Conservation (phyloP, 176 grass and related monocot species). For the Zizania latifolia region DNA sequence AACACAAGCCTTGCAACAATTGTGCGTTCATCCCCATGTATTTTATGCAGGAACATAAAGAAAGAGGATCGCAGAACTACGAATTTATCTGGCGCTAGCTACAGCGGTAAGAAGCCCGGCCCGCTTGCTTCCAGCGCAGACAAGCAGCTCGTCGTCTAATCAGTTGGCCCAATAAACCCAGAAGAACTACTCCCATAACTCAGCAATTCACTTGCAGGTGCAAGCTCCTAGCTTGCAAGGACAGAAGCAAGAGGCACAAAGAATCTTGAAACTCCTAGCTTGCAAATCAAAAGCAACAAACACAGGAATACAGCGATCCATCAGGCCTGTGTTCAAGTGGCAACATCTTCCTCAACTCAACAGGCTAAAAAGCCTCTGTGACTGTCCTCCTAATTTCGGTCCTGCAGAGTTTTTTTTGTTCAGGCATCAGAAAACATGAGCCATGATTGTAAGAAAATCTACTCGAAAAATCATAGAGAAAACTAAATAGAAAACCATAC, state of each 20-base stretch:
- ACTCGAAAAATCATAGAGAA: neutral
- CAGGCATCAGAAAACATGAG: neutral
- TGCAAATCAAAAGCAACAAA: neutral
- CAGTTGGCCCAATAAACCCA: conserved; percentile 46
- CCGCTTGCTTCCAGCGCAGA: conserved; percentile 61
- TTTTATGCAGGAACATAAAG: conserved; percentile 9
- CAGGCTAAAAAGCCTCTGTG: neutral
- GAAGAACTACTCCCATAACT: conserved; percentile 55
- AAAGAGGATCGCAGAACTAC: conserved; percentile 2
- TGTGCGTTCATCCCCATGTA: conserved; percentile 5
- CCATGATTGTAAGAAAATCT: neutral
- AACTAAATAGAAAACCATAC: neutral
- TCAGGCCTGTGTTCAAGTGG: conserved; percentile 32
- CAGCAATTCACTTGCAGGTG: neutral
- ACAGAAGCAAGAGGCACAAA: conserved; percentile 8
- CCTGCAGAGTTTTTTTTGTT: neutral
- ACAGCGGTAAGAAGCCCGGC: conserved; percentile 62
- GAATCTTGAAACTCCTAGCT: conserved; percentile 4
- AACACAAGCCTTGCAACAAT: conserved; percentile 51
- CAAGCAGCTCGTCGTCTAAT: conserved; percentile 65
- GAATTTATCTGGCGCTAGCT: conserved; percentile 39
- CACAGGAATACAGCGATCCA: conserved; percentile 4
- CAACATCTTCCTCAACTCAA: conserved; percentile 29
- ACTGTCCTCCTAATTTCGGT: neutral
- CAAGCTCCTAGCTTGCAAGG: neutral